Percentiles rank a stretch among this genome's conserved stretches.
These are phyloP conservation scores for Lecanicillium sp. DNA, from an alignment of 2,329 filamentous ascomycete species.

Conservation along the genomic window DNA sequence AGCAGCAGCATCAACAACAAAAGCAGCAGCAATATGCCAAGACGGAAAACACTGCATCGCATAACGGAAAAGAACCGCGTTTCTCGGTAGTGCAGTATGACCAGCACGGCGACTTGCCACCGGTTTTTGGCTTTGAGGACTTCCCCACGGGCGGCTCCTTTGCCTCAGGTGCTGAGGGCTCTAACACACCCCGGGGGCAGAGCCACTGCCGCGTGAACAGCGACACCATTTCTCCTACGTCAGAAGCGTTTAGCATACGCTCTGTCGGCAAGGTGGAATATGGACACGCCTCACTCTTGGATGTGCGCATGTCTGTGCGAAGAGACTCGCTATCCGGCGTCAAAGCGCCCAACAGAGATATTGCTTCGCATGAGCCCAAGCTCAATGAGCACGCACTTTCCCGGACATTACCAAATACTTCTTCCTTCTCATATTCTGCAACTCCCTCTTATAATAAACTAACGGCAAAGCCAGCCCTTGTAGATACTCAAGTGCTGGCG, in stretches of 20 bases:
- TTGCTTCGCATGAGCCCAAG: conserved; percentile 9
- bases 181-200: background rate
- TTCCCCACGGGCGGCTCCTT: background rate
- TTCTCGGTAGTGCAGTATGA: conserved; percentile 11
- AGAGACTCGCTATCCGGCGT: background rate
- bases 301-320: conserved; percentile 26
- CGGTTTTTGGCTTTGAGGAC: conserved; percentile 10
- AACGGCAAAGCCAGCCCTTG: too few relatives aligned
- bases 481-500: too few relatives aligned
- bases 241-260: conserved; percentile 29
- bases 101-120: background rate
- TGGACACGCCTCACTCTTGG: conserved; percentile 34
- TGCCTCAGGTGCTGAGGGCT: background rate
- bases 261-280: conserved; percentile 33
- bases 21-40: too few relatives aligned
- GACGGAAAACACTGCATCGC: too few relatives aligned
- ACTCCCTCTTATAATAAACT: too few relatives aligned
- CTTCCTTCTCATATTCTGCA: too few relatives aligned
- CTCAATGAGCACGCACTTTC: background rate
- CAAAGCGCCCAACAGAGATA: background rate
- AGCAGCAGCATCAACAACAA: background rate
- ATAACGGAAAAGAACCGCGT: background rate
- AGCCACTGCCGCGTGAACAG: conserved; percentile 1
- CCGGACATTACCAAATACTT: too few relatives aligned
- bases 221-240: conserved; percentile 21